Evolutionary conservation across 208 protist species (phyloP).

Genomic region (Acanthamoeba lenticulata): DNA sequence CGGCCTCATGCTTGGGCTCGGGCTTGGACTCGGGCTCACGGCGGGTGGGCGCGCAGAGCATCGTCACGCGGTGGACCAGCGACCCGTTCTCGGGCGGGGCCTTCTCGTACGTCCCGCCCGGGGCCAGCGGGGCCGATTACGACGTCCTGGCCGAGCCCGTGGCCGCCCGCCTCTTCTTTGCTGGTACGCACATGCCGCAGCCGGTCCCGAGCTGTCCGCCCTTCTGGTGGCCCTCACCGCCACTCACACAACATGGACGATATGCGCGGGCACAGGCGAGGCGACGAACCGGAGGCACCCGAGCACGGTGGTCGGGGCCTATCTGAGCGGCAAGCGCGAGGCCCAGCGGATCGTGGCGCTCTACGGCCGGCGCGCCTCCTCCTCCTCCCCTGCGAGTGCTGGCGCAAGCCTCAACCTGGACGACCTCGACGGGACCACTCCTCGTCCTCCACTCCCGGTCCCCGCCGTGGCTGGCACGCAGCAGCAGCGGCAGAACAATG

Average conservation of each 20-base stretch:
- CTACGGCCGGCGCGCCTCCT: too few relatives aligned
- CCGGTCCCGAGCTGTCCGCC: too few relatives aligned
- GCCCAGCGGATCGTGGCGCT: not conserved
- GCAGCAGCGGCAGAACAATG: not conserved
- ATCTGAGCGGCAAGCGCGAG: not conserved
- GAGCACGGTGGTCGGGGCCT: not conserved
- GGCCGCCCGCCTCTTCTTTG: conserved; percentile 8
- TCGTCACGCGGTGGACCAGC: not conserved
- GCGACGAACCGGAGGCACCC: not conserved
- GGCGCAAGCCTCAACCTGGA: not conserved
- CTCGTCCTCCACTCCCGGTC: not conserved
- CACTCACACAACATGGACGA: not conserved
- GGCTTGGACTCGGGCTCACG: not conserved
- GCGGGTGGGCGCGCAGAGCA: not conserved
- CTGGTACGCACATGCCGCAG: not conserved
- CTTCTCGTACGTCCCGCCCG: not conserved
- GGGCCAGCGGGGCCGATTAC: not conserved
- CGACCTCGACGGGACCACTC: not conserved
- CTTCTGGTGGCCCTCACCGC: not conserved
- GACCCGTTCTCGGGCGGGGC: not conserved
- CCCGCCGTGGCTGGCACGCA: not conserved
- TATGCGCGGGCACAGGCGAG: not conserved
- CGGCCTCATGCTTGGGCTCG: not conserved
- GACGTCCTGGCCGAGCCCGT: not conserved
- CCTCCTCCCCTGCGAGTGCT: too few relatives aligned